phyloP scores from a whole-genome alignment of 345 rosid species.

The Salix udensis region DNA sequence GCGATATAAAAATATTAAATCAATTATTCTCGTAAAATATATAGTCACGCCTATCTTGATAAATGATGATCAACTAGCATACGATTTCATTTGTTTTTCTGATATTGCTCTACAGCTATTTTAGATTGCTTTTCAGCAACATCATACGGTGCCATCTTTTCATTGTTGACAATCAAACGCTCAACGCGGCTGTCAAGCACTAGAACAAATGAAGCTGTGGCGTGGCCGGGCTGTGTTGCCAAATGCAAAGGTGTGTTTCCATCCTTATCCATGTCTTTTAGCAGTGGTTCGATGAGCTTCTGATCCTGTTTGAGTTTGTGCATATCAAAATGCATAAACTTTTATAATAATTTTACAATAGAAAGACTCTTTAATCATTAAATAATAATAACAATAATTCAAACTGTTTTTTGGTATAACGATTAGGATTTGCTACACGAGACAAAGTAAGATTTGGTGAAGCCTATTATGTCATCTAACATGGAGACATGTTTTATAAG shows the following conservation, averaged over 20 bases:
- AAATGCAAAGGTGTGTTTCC: not conserved
- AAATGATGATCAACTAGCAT: not conserved
- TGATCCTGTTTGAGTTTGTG: not conserved
- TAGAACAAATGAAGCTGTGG: not conserved
- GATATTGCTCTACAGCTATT: not conserved
- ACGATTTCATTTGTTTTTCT: not conserved
- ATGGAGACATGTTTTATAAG: too few relatives aligned
- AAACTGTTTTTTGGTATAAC: too few relatives aligned
- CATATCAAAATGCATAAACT: not conserved
- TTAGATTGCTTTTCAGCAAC: not conserved
- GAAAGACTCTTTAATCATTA: too few relatives aligned
- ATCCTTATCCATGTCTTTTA: not conserved
- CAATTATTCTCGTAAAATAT: too few relatives aligned
- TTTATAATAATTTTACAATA: too few relatives aligned
- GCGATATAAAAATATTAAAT: not conserved
- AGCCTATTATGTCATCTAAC: too few relatives aligned
- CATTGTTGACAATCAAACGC: not conserved
- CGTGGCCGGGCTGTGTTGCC: not conserved
- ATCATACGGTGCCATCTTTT: not conserved
- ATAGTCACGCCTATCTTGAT: not conserved
- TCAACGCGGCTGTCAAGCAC: not conserved
- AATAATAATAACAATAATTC: too few relatives aligned
- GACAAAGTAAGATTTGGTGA: too few relatives aligned
- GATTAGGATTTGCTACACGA: too few relatives aligned
- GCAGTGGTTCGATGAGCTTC: not conserved